Evolutionary conservation across 345 rosid genomes (phyloP), one percentile per base, ranked within the genome.

Genomic region (Aquilaria yunnanensis): DNA sequence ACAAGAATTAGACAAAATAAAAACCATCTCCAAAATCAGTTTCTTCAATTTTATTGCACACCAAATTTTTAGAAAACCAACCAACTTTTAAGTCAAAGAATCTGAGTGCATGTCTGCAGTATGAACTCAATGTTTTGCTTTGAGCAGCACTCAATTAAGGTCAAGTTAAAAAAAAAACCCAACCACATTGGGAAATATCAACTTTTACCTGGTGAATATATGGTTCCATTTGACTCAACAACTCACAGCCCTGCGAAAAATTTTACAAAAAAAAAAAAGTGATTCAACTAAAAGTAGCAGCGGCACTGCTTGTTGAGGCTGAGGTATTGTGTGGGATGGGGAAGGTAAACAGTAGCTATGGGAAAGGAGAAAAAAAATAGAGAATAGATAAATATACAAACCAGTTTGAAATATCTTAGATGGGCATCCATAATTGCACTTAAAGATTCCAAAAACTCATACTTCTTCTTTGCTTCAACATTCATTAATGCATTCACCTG

Each of bases 361-460:
- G 63, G 47, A 60, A 13, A 60, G 63, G 47, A 60, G 10, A 60
- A 1, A 32, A 65, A 65, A 47, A 13, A 51, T 34, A 37, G 52
- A 57, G 54, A 46, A 23, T 12, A 48, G 8, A 32, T 6, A 48
- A 57, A 64, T 54, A 67, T 51, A 61, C 81, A 59, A 47, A 87
- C 97, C 83, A 81, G 85, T 80, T 88, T 91, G 69, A 88, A 91
- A 71, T 84, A 84, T 83, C 84, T 83, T 69, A 91, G 79, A 80
- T 91, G 96, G 52, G 84, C 88, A 78, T 88, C 91, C 97, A 88
- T 80, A 64, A 88, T 85, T 67, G 91, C 87, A 86, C 97, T 88
- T 46, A 88, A 73, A 58, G 92, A 86, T 81, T 91, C 96, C 83
- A 91, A 64, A 77, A 91, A 91, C 84, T 88, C 94, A 1, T 81